Conservation (phyloP, 2,329 filamentous ascomycete genomes). For the Pseudogymnoascus sp. region DNA sequence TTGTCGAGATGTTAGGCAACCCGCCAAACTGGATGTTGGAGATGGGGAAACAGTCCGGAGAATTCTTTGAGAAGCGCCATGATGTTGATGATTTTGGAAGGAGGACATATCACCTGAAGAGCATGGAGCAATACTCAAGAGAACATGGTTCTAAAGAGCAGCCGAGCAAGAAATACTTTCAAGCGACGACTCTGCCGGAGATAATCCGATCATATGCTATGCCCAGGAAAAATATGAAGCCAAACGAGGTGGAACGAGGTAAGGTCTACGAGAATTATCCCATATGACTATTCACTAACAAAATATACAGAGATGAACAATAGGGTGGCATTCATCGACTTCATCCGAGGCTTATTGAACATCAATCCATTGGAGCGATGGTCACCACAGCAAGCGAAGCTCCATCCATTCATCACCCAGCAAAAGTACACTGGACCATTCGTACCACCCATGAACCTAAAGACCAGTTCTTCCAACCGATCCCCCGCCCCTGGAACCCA, state of each 20-base stretch:
- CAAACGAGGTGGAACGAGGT: conserved; percentile 93
- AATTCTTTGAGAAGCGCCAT: conserved; percentile 88
- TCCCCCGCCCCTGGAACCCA: conserved; percentile 89
- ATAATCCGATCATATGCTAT: conserved; percentile 98
- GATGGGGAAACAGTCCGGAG: conserved; percentile 93
- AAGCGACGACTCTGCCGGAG: conserved; percentile 84
- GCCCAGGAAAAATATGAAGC: conserved; percentile 99
- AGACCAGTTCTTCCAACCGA: conserved; percentile 74
- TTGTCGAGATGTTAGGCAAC: conserved; percentile 95
- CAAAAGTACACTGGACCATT: conserved; percentile 96
- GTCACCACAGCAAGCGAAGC: conserved; percentile 94
- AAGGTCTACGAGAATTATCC: conserved; percentile 28
- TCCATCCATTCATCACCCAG: conserved; percentile 97
- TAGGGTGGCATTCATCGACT: conserved; percentile 93
- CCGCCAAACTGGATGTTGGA: conserved; percentile 99
- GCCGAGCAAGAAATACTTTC: conserved; percentile 99
- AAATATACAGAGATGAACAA: conserved; percentile 83
- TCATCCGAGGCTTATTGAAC: conserved; percentile 83
- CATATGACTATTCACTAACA: conserved; percentile 13
- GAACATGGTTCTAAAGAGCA: conserved; percentile 97
- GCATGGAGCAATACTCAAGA: conserved; percentile 94
- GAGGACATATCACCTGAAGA: conserved; percentile 84
- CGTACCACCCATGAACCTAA: conserved; percentile 93
- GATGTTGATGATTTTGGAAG: conserved; percentile 83
- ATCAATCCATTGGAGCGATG: conserved; percentile 95